Percentiles rank a stretch among this genome's conserved stretches.
Evolutionary conservation across 2,329 filamentous ascomycete genomes (phyloP).

Genomic region (Colletotrichum noveboracense): DNA sequence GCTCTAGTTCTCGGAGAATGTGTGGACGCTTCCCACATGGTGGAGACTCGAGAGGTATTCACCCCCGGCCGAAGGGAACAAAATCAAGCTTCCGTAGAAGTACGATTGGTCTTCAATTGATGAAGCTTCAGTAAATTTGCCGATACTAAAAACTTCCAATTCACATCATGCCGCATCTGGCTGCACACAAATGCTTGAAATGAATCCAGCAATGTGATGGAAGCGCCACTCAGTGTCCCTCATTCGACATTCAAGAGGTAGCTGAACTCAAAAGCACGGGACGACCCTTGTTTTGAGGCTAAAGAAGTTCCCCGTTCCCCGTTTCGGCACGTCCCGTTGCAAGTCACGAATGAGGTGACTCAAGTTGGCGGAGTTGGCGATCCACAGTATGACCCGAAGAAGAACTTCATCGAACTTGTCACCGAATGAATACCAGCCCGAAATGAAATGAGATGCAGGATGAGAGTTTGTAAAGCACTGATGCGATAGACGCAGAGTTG

Average conservation of each 20-base stretch:
- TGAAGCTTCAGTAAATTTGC: background rate
- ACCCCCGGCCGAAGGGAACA: background rate
- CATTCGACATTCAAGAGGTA: background rate
- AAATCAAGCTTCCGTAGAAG: background rate
- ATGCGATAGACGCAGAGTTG: too few species aligned
- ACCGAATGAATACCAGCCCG: too few species aligned
- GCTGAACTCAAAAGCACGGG: background rate
- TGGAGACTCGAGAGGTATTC: background rate
- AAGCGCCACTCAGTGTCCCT: background rate
- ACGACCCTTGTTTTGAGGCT: background rate
- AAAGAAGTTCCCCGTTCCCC: background rate
- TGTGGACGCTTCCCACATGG: background rate
- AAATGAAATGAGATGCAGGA: too few species aligned
- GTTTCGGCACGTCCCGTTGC: background rate
- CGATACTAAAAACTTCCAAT: rapidly evolving
- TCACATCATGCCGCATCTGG: rapidly evolving
- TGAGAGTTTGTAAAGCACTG: too few species aligned
- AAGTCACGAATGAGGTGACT: background rate
- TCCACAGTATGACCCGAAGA: too few species aligned
- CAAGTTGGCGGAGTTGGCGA: too few species aligned
- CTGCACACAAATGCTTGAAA: background rate
- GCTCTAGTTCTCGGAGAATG: background rate
- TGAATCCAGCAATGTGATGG: background rate
- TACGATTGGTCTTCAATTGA: background rate
- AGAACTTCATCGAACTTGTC: too few species aligned